A percentile compares a stretch with the other conserved stretches of the same genome.
Conservation (phyloP, 192 early-diverging fungal genomes). For the Backusella macrospora region DNA sequence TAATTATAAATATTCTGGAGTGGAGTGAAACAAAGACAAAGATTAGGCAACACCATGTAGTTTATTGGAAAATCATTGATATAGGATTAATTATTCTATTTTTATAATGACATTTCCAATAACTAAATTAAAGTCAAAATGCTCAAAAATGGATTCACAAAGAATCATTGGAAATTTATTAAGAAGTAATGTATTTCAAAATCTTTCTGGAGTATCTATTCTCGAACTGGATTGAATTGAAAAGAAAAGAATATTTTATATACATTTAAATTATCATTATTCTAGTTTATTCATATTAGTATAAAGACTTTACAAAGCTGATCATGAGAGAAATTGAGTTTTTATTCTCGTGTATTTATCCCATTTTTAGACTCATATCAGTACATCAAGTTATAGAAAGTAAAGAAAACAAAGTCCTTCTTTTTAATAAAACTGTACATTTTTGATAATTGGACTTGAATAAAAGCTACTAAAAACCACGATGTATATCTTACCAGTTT, state of each 20-base stretch:
- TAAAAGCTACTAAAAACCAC: not conserved
- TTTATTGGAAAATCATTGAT: not conserved
- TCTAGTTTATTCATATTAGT: not conserved
- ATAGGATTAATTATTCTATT: not conserved
- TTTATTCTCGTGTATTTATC: conserved; percentile 8
- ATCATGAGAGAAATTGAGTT: not conserved
- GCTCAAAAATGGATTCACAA: not conserved
- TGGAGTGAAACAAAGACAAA: conserved; percentile 9
- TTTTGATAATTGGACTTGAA: not conserved
- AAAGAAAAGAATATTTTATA: not conserved
- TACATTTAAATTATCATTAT: not conserved
- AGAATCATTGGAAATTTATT: not conserved
- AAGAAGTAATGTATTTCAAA: not conserved
- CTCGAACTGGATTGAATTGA: not conserved
- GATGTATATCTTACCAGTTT: not conserved
- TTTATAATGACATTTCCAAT: not conserved
- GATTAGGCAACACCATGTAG: not conserved
- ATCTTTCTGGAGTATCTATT: not conserved
- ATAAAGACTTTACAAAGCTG: not conserved
- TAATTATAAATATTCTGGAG: conserved; percentile 11
- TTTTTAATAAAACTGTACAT: not conserved
- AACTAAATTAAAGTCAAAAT: not conserved
- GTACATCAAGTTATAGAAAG: not conserved
- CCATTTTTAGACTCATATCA: conserved; percentile 9
- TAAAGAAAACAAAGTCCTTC: conserved; percentile 2